Evolutionary conservation across 148 eudicot species (phyloP), one percentile per base, ranked within the genome.

Genomic region (Rhododendron ferrugineum): DNA sequence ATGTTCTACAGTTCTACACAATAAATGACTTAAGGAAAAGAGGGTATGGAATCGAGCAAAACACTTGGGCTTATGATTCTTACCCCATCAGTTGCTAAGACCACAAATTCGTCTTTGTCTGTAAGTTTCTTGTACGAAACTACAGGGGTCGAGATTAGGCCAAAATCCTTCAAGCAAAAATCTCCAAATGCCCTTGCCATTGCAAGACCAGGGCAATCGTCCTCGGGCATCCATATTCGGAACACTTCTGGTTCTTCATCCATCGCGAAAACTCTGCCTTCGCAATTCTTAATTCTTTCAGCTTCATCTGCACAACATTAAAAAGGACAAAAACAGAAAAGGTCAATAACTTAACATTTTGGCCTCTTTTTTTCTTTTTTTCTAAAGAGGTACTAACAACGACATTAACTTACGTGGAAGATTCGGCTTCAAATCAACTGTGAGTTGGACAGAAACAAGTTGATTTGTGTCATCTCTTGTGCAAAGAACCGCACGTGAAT

Each of bases 161-260:
- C 99, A 74, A 78, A 95, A 85, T 95, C 97, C 92, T 96, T 96
- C 2, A 95, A 89, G 85, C 98, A 94, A 77, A 96, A 96, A 86
- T 96, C 99, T 79, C 98, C 98, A 36, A 96, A 95, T 58, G 99
- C 98, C 87, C 98, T 90, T 3, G 99, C 89, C 98, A 95, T 96
- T 70, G 99, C 99, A 6, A 96, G 94, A 11, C 99, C 99, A 6
- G 99, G 98, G 90, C 89, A 89, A 66, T 94, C 90, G 79, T 93
- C 92, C 74, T 95, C 90, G 3, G 96, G 98, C 89, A 93, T 86
- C 99, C 98, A 96, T 44, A 96, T 82, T 60, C 98, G 87, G 73
- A 87, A 91, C 54, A 96, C 93, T 44, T 87, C 90, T 16, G 96
- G 91, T 84, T 96, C 98, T 66, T 89, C 89, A 0, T 92, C 92